Evolutionary conservation across 225 moss, liverwort and hornwort genomes (phyloP).

Genomic region (Sphagnum contortum): DNA sequence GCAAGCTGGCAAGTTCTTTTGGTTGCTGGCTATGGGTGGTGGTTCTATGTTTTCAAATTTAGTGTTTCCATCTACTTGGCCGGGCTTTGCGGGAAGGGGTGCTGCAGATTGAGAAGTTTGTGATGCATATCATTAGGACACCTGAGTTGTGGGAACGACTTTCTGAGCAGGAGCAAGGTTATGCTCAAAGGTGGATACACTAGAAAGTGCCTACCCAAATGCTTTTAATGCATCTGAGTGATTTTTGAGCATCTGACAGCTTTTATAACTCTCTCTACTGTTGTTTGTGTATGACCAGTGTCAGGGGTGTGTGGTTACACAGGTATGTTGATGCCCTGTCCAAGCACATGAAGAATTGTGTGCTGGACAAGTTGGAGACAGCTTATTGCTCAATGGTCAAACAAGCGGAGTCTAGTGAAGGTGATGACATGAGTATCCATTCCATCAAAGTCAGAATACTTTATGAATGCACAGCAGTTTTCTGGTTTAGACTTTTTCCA

Average conservation of each 20-base stretch:
- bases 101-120: slow-evolving; percentile 56
- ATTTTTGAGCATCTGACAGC: not conserved
- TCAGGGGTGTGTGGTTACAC: not conserved
- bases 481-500: no score
- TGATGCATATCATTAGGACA: slow-evolving; percentile 49
- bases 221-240: not conserved
- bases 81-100: no score
- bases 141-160: slow-evolving; percentile 58
- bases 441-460: not conserved
- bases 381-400: slow-evolving; percentile 68
- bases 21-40: no score
- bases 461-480: no score
- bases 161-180: slow-evolving; percentile 59
- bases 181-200: slow-evolving; percentile 35
- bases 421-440: slow-evolving; percentile 83
- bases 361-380: slow-evolving; percentile 55
- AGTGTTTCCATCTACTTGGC: no score
- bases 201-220: not conserved
- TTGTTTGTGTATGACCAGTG: not conserved
- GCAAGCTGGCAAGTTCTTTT: no score
- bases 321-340: slow-evolving; percentile 55
- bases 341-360: slow-evolving; percentile 71
- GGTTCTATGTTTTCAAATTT: not conserved
- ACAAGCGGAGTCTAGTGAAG: slow-evolving; percentile 60
- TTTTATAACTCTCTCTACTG: no score